Percentiles rank a stretch among this genome's conserved stretches.
Evolutionary conservation across 495 filamentous ascomycete species (phyloP).

Genomic region (Trichocladium uniseriatum): DNA sequence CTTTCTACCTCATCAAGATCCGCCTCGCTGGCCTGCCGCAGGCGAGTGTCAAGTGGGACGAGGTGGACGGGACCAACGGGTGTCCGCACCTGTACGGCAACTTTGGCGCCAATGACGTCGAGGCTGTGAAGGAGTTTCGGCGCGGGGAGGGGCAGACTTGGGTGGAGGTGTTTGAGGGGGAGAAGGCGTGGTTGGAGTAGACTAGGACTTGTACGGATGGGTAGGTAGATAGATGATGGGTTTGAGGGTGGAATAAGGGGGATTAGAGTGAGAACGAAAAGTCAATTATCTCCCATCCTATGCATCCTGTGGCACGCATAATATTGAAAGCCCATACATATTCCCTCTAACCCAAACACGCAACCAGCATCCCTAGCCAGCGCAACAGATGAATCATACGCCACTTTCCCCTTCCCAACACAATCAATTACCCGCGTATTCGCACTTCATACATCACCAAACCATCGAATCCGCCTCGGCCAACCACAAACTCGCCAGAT

Average conservation of each 20-base stretch:
- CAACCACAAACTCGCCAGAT: conserved; percentile 55
- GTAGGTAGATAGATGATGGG: neutral
- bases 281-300: neutral
- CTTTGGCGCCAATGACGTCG: conserved; percentile 36
- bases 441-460: conserved; percentile 14
- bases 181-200: conserved; percentile 21
- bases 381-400: too few species aligned
- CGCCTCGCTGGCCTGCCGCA: conserved; percentile 19
- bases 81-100: conserved; percentile 42
- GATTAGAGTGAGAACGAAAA: too few species aligned
- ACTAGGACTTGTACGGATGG: neutral
- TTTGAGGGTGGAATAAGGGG: too few species aligned
- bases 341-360: neutral
- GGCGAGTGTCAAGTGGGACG: conserved; percentile 35
- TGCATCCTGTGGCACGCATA: neutral
- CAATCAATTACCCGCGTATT: too few species aligned
- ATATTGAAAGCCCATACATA: neutral
- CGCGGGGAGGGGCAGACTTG: conserved; percentile 29
- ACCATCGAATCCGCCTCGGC: conserved; percentile 40
- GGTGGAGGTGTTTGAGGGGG: conserved; percentile 24
- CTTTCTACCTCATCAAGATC: conserved; percentile 38
- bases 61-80: conserved; percentile 23
- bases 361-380: neutral
- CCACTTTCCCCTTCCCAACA: too few species aligned
- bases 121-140: conserved; percentile 21